Percentiles rank a stretch among this genome's conserved stretches.
These are phyloP conservation scores for Colletotrichum magnum DNA, from an alignment of 2,329 filamentous ascomycete genomes.

Conservation along the genomic window DNA sequence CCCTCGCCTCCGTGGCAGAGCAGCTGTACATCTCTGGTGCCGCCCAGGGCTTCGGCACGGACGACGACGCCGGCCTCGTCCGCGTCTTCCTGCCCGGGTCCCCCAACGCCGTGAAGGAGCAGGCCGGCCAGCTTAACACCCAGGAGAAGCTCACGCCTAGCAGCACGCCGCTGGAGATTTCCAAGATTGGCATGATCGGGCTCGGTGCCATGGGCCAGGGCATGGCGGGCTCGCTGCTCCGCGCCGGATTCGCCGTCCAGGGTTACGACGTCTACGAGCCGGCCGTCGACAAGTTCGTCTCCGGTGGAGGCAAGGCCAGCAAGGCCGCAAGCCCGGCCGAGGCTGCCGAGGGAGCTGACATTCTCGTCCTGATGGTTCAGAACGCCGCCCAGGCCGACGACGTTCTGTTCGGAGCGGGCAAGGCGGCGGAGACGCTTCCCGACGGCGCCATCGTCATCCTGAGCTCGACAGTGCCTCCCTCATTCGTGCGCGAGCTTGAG, in stretches of 20 bases:
- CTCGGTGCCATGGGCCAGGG: conserved; percentile 56
- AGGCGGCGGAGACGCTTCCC: conserved; percentile 46
- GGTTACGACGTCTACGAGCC: conserved; percentile 51
- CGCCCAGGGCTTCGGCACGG: conserved; percentile 46
- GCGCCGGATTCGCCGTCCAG: conserved; percentile 49
- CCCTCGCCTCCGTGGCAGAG: conserved; percentile 52
- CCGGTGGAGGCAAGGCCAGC: conserved; percentile 43
- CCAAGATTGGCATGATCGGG: conserved; percentile 53
- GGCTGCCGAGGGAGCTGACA: conserved; percentile 47
- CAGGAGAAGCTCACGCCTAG: conserved; percentile 41
- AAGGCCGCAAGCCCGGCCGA: conserved; percentile 47
- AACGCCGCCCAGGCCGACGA: conserved; percentile 51
- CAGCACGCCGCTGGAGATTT: conserved; percentile 44
- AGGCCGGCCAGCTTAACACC: conserved; percentile 21
- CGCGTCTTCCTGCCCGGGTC: conserved; percentile 44
- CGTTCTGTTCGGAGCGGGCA: conserved; percentile 49
- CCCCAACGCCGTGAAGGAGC: conserved; percentile 40
- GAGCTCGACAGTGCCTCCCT: conserved; percentile 54
- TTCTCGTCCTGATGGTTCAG: conserved; percentile 54
- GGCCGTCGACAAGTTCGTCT: conserved; percentile 49
- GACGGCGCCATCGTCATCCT: conserved; percentile 50
- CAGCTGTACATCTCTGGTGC: conserved; percentile 49
- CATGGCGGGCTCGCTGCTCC: conserved; percentile 53
- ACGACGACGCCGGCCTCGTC: conserved; percentile 48
- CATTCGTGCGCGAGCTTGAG: conserved; percentile 45